Percentiles rank a stretch among this genome's conserved stretches.
Evolutionary conservation across 495 filamentous ascomycete genomes (phyloP).

Genomic region (Aspergillus kassunensis): DNA sequence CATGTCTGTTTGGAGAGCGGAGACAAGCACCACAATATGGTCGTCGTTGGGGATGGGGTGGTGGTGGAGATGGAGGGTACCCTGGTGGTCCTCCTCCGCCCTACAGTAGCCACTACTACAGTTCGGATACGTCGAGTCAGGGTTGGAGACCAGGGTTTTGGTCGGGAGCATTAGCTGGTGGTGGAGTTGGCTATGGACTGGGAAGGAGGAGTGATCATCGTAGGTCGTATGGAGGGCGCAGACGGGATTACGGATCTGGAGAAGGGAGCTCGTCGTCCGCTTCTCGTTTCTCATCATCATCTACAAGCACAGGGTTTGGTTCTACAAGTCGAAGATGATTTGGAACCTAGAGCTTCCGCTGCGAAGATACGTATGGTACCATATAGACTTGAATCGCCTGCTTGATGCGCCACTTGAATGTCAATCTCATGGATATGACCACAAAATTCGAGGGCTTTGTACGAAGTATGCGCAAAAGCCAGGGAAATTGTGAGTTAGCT

Average conservation of each 20-base stretch:
- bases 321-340: slow-evolving; percentile 71
- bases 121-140: slow-evolving; percentile 29
- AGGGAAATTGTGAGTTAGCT: too few relatives aligned
- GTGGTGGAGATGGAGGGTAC: slow-evolving; percentile 45
- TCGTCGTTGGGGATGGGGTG: slow-evolving; percentile 43
- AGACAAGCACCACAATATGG: slow-evolving; percentile 13
- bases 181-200: slow-evolving; percentile 65
- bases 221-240: slow-evolving; percentile 18
- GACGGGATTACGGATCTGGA: slow-evolving; percentile 35
- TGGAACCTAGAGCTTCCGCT: neutral
- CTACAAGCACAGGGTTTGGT: slow-evolving; percentile 85
- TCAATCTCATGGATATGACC: too few relatives aligned
- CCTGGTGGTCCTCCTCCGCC: slow-evolving; percentile 60
- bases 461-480: too few relatives aligned
- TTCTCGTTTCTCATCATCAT: slow-evolving; percentile 48
- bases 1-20: slow-evolving; percentile 20
- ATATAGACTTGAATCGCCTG: neutral
- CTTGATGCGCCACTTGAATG: neutral
- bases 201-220: slow-evolving; percentile 47
- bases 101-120: slow-evolving; percentile 39
- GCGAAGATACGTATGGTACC: neutral
- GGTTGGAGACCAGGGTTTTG: slow-evolving; percentile 87
- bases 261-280: slow-evolving; percentile 49
- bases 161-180: slow-evolving; percentile 69
- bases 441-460: too few relatives aligned